Evolutionary conservation across 805 yeast species (phyloP).

Genomic region (Saturnispora sanitii): DNA sequence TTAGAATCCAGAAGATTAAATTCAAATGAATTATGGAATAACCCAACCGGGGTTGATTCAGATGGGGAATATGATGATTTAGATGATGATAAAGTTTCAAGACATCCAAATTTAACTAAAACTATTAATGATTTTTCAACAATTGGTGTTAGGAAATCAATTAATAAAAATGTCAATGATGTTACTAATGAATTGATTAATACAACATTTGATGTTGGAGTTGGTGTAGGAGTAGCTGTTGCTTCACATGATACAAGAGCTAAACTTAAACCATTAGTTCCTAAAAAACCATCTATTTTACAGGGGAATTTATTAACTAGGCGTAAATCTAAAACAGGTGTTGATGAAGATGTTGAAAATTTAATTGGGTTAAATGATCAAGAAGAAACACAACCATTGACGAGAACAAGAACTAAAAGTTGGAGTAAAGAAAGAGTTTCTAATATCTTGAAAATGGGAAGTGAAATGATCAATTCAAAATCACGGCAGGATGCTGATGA

Average conservation of each 20-base stretch:
- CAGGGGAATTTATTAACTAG: conserved; percentile 3
- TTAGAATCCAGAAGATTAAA: conserved; percentile 10
- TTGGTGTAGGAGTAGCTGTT: conserved; percentile 4
- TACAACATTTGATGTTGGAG: conserved; percentile 1
- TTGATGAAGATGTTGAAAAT: background rate
- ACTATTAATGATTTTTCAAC: background rate
- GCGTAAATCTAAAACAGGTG: background rate
- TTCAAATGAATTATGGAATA: conserved; percentile 3
- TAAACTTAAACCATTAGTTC: conserved; percentile 32
- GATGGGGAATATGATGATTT: conserved; percentile 8
- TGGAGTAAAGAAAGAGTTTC: conserved; percentile 6
- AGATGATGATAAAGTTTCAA: background rate
- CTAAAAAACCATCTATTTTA: conserved; percentile 36
- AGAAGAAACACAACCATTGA: background rate
- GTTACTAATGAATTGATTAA: background rate
- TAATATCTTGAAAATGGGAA: conserved; percentile 4
- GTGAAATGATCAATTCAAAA: background rate
- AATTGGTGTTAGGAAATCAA: background rate
- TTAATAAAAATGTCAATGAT: background rate
- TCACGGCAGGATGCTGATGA: background rate
- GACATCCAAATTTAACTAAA: background rate
- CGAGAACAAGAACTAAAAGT: background rate
- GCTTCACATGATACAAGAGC: conserved; percentile 9
- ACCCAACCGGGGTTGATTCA: conserved; percentile 11
- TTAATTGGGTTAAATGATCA: background rate